Conservation (phyloP, 2,329 filamentous ascomycete species). For the Claviceps cyperi region DNA sequence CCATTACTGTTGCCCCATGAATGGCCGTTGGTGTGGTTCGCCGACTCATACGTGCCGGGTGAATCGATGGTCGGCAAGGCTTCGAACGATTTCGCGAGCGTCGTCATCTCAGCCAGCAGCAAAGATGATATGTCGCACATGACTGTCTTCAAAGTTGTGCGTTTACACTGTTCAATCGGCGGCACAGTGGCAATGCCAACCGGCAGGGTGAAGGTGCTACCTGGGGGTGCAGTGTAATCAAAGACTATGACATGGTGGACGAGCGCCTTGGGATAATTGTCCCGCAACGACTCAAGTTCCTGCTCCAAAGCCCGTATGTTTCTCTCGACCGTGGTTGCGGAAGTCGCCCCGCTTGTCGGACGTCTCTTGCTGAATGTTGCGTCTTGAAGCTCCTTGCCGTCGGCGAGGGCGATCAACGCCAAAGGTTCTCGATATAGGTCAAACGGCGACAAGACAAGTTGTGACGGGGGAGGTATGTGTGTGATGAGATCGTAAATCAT, state of each 20-base stretch:
- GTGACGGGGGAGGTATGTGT: conserved; percentile 63
- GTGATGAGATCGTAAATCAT: conserved; percentile 82
- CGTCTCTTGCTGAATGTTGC: conserved; percentile 38
- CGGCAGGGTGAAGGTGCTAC: conserved; percentile 38
- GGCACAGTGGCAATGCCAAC: conserved; percentile 59
- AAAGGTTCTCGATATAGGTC: conserved; percentile 80
- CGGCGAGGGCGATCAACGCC: conserved; percentile 69
- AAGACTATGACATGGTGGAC: conserved; percentile 71
- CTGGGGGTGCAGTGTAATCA: conserved; percentile 43
- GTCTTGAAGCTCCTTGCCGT: conserved; percentile 55
- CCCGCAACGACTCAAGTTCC: conserved; percentile 56
- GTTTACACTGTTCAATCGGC: conserved; percentile 49
- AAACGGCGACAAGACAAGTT: conserved; percentile 71
- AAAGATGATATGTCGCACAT: conserved; percentile 67
- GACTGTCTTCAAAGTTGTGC: conserved; percentile 67
- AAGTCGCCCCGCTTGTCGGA: conserved; percentile 32
- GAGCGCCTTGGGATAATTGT: conserved; percentile 60
- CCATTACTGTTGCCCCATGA: conserved; percentile 19
- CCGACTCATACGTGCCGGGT: conserved; percentile 39
- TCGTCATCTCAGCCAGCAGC: conserved; percentile 61
- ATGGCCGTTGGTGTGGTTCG: conserved; percentile 25
- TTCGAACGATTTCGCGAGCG: conserved; percentile 58
- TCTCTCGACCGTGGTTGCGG: conserved; percentile 36
- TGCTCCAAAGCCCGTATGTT: conserved; percentile 46
- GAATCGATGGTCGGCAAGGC: conserved; percentile 64